phyloP scores from a whole-genome alignment of 805 yeast species.

The Teunomyces lycoperdinae region DNA sequence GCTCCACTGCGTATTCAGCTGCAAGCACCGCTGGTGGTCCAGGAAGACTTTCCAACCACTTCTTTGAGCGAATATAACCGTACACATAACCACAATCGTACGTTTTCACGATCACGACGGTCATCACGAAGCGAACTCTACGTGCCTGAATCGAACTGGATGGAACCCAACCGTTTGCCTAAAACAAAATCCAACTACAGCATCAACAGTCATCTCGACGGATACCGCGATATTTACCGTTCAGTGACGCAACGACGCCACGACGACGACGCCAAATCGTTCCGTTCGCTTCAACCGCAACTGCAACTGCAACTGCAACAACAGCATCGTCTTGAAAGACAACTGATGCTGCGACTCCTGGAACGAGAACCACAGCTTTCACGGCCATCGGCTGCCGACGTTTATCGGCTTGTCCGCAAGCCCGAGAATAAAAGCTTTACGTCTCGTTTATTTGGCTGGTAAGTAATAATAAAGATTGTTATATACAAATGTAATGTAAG shows the following conservation, averaged over 20 bases:
- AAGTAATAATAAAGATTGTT: neutral
- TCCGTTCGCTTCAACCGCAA: no score
- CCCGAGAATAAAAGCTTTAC: constrained; percentile 16
- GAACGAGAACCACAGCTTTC: neutral
- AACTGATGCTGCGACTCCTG: no score
- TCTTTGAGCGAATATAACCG: constrained; percentile 36
- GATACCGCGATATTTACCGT: constrained; percentile 32
- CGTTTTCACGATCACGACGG: constrained; percentile 26
- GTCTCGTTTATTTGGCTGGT: constrained; percentile 41
- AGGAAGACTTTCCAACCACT: constrained; percentile 30
- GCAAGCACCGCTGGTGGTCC: constrained; percentile 7
- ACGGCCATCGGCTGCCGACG: constrained; percentile 10
- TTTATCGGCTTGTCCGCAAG: constrained; percentile 13
- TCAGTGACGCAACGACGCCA: constrained; percentile 28
- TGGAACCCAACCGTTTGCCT: constrained; percentile 40
- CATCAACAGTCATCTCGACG: constrained; percentile 22
- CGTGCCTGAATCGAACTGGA: constrained; percentile 48
- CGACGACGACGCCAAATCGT: neutral
- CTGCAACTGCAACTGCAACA: no score
- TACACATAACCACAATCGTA: constrained; percentile 14
- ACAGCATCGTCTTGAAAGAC: no score
- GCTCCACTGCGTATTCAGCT: neutral
- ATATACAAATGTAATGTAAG: neutral
- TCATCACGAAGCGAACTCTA: constrained; percentile 42
- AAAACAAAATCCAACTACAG: constrained; percentile 25